phyloP scores from a whole-genome alignment of 352 stramenopile species.

The Phytophthora brassicae region DNA sequence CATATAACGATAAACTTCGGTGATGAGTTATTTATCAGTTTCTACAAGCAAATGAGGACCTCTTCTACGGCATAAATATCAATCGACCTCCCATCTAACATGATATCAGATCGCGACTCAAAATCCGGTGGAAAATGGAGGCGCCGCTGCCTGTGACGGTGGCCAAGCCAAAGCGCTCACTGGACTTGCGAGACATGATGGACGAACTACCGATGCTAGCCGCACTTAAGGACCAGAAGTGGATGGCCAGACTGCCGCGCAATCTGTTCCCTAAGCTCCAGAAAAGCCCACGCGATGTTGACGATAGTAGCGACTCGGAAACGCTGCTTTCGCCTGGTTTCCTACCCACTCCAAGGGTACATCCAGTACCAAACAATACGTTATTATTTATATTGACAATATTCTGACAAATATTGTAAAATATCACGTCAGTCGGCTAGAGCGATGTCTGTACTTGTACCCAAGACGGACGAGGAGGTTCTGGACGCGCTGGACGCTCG shows the following conservation, averaged over 20 bases:
- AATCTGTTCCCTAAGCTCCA: conserved; percentile 31
- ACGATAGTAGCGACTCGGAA: conserved; percentile 12
- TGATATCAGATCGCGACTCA: conserved; percentile 22
- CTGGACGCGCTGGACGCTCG: conserved; percentile 71
- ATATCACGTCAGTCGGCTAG: conserved; percentile 30
- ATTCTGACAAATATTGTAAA: conserved; percentile 8
- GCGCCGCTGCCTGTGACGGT: conserved; percentile 27
- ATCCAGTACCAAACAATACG: neutral
- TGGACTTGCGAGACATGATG: conserved; percentile 58
- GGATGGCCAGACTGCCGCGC: conserved; percentile 60
- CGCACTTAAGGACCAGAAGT: conserved; percentile 63
- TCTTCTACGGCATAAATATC: conserved; percentile 4
- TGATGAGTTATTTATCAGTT: neutral
- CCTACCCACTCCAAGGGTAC: conserved; percentile 39
- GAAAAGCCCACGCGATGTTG: conserved; percentile 19
- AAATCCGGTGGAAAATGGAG: conserved; percentile 28
- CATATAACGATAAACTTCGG: too few species aligned
- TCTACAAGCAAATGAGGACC: neutral
- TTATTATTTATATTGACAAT: neutral
- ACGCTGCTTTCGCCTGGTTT: conserved; percentile 35
- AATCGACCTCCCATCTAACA: conserved; percentile 4
- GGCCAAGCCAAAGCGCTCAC: conserved; percentile 28
- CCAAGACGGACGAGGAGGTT: conserved; percentile 63
- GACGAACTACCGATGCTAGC: conserved; percentile 61
- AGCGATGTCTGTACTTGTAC: conserved; percentile 66